Evolutionary conservation across 2,329 filamentous ascomycete species (phyloP).

Genomic region (Colletotrichum tropicale): DNA sequence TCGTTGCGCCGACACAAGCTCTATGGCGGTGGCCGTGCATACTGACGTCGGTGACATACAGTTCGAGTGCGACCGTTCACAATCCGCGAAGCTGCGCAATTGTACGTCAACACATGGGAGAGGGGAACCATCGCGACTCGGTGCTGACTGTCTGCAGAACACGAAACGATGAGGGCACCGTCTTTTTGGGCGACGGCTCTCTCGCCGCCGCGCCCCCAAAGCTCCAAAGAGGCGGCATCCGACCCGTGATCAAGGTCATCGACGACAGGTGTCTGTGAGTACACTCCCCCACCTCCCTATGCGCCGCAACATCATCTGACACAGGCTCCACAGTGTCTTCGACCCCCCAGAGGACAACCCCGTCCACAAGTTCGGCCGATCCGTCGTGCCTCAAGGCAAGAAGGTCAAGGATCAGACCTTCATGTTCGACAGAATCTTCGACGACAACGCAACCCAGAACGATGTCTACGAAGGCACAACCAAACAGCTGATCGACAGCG

Average conservation of each 20-base stretch:
- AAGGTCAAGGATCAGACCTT: conserved; percentile 98
- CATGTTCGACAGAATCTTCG: conserved; percentile 94
- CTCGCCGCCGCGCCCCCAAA: conserved; percentile 88
- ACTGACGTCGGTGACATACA: conserved; percentile 29
- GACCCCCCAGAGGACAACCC: conserved; percentile 96
- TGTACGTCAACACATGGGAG: conserved; percentile 51
- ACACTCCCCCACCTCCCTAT: not conserved
- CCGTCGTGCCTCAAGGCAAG: conserved; percentile 82
- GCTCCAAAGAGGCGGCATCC: conserved; percentile 82
- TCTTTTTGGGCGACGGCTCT: conserved; percentile 97
- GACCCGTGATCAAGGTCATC: conserved; percentile 92
- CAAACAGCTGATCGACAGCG: conserved; percentile 86
- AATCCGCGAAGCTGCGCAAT: conserved; percentile 92
- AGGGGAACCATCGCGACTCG: not conserved
- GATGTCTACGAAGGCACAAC: conserved; percentile 97
- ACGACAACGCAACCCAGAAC: conserved; percentile 89
- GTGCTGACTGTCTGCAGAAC: conserved; percentile 4
- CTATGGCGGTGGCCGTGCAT: not conserved
- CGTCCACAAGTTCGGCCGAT: conserved; percentile 84
- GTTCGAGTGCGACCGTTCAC: conserved; percentile 76
- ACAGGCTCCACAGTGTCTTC: conserved; percentile 71
- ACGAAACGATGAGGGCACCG: conserved; percentile 78
- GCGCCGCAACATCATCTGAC: conserved; percentile 21
- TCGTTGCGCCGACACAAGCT: conserved; percentile 23
- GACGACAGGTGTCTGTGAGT: conserved; percentile 95